These are phyloP conservation scores for Mucor indicus DNA, from an alignment of 371 early-diverging fungal genomes.

Conservation along the genomic window DNA sequence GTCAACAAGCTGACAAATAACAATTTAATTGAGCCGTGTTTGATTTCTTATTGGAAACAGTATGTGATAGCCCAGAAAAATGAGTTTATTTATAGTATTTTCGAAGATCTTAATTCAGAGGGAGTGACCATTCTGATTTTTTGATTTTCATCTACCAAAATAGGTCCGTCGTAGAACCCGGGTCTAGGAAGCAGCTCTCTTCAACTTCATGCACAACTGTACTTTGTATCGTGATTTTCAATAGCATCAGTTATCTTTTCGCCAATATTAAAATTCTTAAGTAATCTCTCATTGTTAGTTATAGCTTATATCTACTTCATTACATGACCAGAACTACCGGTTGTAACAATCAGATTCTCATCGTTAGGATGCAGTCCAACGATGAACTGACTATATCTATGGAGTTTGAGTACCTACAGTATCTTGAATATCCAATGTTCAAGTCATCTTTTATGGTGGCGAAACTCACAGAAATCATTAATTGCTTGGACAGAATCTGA, in stretches of 20 bases:
- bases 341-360: slow-evolving; percentile 37
- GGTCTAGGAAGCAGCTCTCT: slow-evolving; percentile 9
- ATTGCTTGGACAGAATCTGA: slow-evolving; percentile 37
- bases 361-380: slow-evolving; percentile 37
- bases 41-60: too few species aligned
- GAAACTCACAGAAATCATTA: slow-evolving; percentile 22
- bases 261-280: slow-evolving; percentile 6
- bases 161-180: slow-evolving; percentile 5
- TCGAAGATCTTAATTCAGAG: slow-evolving; percentile 6
- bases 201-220: slow-evolving; percentile 26
- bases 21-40: too few species aligned
- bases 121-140: slow-evolving; percentile 6
- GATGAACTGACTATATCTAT: slow-evolving; percentile 42
- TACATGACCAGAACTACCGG: slow-evolving; percentile 49
- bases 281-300: neutral
- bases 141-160: slow-evolving; percentile 1
- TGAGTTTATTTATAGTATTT: slow-evolving; percentile 11
- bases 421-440: slow-evolving; percentile 27
- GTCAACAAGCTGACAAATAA: too few species aligned
- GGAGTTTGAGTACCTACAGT: slow-evolving; percentile 45
- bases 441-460: slow-evolving; percentile 15
- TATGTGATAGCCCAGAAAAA: too few species aligned
- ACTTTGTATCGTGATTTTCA: slow-evolving; percentile 24
- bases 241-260: slow-evolving; percentile 24
- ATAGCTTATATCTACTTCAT: slow-evolving; percentile 29